Evolutionary conservation across 2,329 filamentous ascomycete species (phyloP).

Genomic region (Paraphaeosphaeria sporulosa): DNA sequence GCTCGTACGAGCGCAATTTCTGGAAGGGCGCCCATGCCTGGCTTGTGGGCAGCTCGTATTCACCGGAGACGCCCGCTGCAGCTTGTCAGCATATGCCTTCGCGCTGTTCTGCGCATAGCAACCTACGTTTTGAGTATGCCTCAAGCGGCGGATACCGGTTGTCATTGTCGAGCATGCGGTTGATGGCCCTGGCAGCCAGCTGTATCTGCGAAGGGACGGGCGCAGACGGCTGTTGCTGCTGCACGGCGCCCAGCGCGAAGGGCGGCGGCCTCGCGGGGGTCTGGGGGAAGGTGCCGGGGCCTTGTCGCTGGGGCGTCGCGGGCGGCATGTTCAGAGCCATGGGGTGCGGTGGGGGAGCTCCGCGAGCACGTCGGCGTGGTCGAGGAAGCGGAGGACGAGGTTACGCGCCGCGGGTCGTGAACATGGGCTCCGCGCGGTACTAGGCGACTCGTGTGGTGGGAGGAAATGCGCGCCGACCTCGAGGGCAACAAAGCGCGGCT

Average conservation of each 20-base stretch:
- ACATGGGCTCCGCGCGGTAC: conserved; percentile 37
- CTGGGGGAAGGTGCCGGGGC: conserved; percentile 78
- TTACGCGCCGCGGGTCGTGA: conserved; percentile 37
- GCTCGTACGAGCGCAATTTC: conserved; percentile 83
- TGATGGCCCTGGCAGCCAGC: conserved; percentile 84
- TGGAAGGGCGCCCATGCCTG: conserved; percentile 88
- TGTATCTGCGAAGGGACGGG: conserved; percentile 67
- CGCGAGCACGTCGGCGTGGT: conserved; percentile 28
- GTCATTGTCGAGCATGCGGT: conserved; percentile 77
- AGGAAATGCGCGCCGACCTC: conserved; percentile 26
- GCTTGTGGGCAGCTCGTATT: conserved; percentile 79
- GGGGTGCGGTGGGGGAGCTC: conserved; percentile 19
- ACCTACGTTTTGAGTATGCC: conserved; percentile 84
- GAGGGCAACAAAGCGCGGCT: conserved; percentile 23
- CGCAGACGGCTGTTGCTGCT: conserved; percentile 29
- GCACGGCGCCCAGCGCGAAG: conserved; percentile 37
- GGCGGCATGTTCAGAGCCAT: conserved; percentile 43
- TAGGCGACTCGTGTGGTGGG: conserved; percentile 10
- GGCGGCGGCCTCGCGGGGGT: conserved; percentile 66
- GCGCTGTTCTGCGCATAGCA: conserved; percentile 1
- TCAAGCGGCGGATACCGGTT: conserved; percentile 88
- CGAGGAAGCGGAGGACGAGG: conserved; percentile 35
- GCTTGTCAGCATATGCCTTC: conserved; percentile 33
- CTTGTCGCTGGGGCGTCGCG: conserved; percentile 70
- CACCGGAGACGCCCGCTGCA: conserved; percentile 85